These are phyloP conservation scores for Rhizopus sp. DNA, from an alignment of 371 early-diverging fungal species.

Conservation along the genomic window DNA sequence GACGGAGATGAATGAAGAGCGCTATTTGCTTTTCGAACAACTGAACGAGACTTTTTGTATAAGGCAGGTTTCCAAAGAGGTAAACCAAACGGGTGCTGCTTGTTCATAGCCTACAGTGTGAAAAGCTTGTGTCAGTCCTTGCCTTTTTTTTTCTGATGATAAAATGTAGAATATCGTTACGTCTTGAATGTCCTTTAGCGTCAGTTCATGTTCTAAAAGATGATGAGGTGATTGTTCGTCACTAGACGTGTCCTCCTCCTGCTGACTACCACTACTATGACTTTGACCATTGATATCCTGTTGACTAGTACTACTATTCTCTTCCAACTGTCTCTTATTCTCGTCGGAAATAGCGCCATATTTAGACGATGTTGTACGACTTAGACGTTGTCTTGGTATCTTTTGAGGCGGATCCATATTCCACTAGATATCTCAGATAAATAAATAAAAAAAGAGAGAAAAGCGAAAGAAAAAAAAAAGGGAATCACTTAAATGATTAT, in stretches of 20 bases:
- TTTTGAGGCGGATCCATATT: conserved; percentile 10
- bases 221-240: background rate
- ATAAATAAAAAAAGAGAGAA: background rate
- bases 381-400: conserved; percentile 10
- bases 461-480: background rate
- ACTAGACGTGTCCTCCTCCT: conserved; percentile 12
- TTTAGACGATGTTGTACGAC: conserved; percentile 21
- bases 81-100: conserved; percentile 92
- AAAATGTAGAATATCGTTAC: conserved; percentile 28
- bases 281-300: background rate
- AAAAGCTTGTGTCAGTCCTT: background rate
- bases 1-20: conserved; percentile 85
- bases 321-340: background rate
- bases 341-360: conserved; percentile 28
- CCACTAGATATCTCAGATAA: no score
- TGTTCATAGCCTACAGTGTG: conserved; percentile 71
- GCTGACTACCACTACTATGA: background rate
- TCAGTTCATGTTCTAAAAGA: conserved; percentile 50
- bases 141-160: background rate
- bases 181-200: conserved; percentile 70
- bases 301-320: conserved; percentile 8
- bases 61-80: conserved; percentile 97
- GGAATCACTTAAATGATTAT: no score
- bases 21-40: conserved; percentile 77
- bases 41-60: conserved; percentile 92